Conservation (phyloP, 1,139 yeast species). For the Scheffersomyces segobiensis region DNA sequence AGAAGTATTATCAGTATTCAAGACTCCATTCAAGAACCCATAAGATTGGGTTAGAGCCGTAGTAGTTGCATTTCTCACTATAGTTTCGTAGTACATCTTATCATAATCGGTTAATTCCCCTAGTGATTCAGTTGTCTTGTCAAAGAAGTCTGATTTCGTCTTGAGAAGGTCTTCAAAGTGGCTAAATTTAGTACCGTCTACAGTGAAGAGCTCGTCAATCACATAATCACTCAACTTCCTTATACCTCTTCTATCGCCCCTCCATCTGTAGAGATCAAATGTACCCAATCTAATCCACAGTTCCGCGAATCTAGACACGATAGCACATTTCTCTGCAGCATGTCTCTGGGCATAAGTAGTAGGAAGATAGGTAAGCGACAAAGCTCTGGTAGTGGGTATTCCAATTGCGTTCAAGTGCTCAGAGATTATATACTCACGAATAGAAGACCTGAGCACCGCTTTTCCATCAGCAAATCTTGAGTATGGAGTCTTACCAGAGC, state of each 20-base stretch:
- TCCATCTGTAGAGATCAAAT: slow-evolving; percentile 80
- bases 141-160: slow-evolving; percentile 21
- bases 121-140: slow-evolving; percentile 15
- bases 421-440: slow-evolving; percentile 83
- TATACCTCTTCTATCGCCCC: slow-evolving; percentile 68
- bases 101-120: slow-evolving; percentile 64
- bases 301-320: slow-evolving; percentile 81
- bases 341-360: slow-evolving; percentile 74
- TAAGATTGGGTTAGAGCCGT: slow-evolving; percentile 89
- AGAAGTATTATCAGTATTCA: slow-evolving; percentile 93
- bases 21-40: slow-evolving; percentile 91
- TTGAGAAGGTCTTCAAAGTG: slow-evolving; percentile 22
- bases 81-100: slow-evolving; percentile 67
- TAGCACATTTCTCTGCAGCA: slow-evolving; percentile 77
- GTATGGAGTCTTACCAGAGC: slow-evolving; percentile 89
- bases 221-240: slow-evolving; percentile 70
- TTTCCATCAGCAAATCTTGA: slow-evolving; percentile 97
- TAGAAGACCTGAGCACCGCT: slow-evolving; percentile 84
- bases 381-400: slow-evolving; percentile 83
- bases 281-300: slow-evolving; percentile 87
- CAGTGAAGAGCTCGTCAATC: slow-evolving; percentile 61
- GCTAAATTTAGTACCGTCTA: slow-evolving; percentile 35
- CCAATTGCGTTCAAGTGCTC: slow-evolving; percentile 82
- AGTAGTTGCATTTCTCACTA: slow-evolving; percentile 69
- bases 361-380: slow-evolving; percentile 72